Percentiles rank a stretch among this genome's conserved stretches.
phyloP scores from a whole-genome alignment of 306 rosid species.

The Trifolium subterraneum region DNA sequence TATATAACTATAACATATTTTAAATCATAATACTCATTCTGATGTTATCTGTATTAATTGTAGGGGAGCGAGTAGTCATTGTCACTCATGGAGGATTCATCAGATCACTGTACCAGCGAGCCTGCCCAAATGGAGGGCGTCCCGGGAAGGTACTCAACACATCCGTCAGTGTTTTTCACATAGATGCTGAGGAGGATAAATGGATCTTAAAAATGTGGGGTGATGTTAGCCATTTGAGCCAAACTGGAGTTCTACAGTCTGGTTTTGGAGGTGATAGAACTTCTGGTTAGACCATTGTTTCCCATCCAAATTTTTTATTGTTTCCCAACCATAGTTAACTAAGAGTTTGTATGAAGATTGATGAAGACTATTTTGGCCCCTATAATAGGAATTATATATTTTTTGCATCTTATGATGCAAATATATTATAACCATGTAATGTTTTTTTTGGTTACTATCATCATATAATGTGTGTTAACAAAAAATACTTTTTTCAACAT shows the following conservation, averaged over 20 bases:
- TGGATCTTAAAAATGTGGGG: constrained; percentile 75
- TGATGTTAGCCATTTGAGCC: constrained; percentile 77
- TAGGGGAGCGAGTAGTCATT: constrained; percentile 74
- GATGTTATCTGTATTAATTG: constrained; percentile 32
- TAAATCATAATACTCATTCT: background rate
- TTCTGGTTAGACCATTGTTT: constrained; percentile 69
- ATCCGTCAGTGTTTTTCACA: constrained; percentile 67
- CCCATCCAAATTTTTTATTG: constrained; percentile 30
- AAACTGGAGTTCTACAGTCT: constrained; percentile 64
- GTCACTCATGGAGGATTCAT: constrained; percentile 85
- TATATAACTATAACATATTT: background rate
- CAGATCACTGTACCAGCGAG: constrained; percentile 60
- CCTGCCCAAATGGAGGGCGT: constrained; percentile 53
- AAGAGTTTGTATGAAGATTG: constrained; percentile 17
- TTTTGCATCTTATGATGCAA: constrained; percentile 8
- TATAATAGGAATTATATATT: constrained; percentile 3
- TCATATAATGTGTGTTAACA: too few species aligned
- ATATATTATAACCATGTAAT: background rate
- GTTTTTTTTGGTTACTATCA: too few species aligned
- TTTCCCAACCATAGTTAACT: constrained; percentile 27
- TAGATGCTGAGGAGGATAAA: constrained; percentile 60
- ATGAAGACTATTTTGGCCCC: constrained; percentile 13
- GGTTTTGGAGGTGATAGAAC: constrained; percentile 85
- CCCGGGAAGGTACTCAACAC: constrained; percentile 71
- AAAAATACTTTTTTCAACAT: too few species aligned